phyloP scores from a whole-genome alignment of 2,329 filamentous ascomycete species.

The Gyromitra esculenta region DNA sequence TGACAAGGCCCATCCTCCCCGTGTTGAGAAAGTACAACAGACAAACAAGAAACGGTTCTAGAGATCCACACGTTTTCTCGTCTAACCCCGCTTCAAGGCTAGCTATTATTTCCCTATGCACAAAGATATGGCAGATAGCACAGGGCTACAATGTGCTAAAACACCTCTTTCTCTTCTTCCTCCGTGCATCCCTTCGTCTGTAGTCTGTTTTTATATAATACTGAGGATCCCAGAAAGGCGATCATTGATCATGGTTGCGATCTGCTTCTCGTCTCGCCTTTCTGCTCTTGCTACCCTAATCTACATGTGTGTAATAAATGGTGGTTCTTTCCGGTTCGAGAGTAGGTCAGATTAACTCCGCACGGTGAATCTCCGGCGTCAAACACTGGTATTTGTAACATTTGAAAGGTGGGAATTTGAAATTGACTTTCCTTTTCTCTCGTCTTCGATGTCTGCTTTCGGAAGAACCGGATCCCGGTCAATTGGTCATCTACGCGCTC shows the following conservation, averaged over 20 bases:
- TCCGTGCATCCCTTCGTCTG: constrained; percentile 21
- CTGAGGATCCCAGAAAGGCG: constrained; percentile 1
- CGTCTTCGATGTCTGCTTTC: constrained; percentile 32
- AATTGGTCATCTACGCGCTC: constrained; percentile 37
- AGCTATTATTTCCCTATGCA: constrained; percentile 33
- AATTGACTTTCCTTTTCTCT: constrained; percentile 24
- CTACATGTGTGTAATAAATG: neutral
- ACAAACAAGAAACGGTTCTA: constrained; percentile 29
- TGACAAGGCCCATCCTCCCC: constrained; percentile 19
- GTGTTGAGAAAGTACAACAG: constrained; percentile 41
- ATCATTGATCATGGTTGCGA: constrained; percentile 36
- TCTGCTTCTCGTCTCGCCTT: constrained; percentile 16
- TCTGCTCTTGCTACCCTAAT: constrained; percentile 2
- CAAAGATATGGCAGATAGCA: constrained; percentile 19
- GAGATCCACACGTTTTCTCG: constrained; percentile 10
- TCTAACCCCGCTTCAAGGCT: constrained; percentile 42
- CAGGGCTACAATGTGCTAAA: constrained; percentile 33
- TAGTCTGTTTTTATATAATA: constrained; percentile 1
- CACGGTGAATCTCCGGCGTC: constrained; percentile 20
- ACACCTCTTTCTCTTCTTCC: neutral
- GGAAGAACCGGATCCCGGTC: constrained; percentile 21
- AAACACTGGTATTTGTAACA: constrained; percentile 31
- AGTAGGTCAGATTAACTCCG: constrained; percentile 14
- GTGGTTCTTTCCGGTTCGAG: constrained; percentile 22
- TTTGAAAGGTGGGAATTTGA: constrained; percentile 31